Percentiles rank a stretch among this genome's conserved stretches.
These are phyloP conservation scores for Solanum microdontum DNA, from an alignment of 257 asterid species.

Conservation along the genomic window DNA sequence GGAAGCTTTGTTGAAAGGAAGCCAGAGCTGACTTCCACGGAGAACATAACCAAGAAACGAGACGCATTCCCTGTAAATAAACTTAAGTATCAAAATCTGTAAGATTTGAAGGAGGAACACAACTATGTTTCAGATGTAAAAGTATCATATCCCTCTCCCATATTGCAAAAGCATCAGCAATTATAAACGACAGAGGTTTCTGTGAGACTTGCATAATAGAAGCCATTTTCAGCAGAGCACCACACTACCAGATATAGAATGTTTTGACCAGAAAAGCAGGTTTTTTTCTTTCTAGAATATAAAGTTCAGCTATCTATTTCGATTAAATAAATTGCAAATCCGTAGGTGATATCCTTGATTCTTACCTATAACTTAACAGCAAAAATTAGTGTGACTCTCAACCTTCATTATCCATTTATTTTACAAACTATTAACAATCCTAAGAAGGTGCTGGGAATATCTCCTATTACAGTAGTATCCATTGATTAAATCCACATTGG, in stretches of 20 bases:
- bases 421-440: not conserved
- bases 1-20: conserved; percentile 59
- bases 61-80: conserved; percentile 50
- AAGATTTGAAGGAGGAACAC: not conserved
- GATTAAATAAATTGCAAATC: not conserved
- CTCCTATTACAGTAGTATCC: not conserved
- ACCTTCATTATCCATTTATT: not conserved
- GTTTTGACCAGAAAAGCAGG: not conserved
- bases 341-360: not conserved
- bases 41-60: conserved; percentile 45
- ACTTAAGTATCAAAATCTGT: not conserved
- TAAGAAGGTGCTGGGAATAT: not conserved
- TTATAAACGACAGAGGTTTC: not conserved
- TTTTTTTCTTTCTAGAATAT: not conserved
- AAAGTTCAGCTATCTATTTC: not conserved
- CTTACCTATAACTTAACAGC: not conserved
- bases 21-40: conserved; percentile 77
- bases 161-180: not conserved
- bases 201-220: not conserved
- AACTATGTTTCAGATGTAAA: not conserved
- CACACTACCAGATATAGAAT: not conserved
- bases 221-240: not conserved
- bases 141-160: not conserved
- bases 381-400: not conserved
- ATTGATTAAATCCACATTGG: not conserved